Conservation (phyloP, 768 basidiomycete genomes). For the Erythrobasidium yunnanense region DNA sequence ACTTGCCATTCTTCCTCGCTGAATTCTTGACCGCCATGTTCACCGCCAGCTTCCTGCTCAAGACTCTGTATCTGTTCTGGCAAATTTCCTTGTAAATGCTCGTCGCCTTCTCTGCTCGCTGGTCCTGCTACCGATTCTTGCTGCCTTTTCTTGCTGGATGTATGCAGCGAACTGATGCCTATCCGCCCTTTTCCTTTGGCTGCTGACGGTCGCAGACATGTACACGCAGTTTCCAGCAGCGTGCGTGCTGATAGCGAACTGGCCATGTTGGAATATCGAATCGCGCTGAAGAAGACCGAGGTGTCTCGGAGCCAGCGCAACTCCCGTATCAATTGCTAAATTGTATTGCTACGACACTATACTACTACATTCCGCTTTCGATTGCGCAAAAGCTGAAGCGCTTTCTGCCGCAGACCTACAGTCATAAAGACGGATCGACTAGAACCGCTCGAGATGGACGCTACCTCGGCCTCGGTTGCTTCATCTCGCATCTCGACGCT, state of each 20-base stretch:
- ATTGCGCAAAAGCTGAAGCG: background rate
- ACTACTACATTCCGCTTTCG: too few species aligned
- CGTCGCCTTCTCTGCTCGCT: too few species aligned
- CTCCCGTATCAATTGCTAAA: too few species aligned
- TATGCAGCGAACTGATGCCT: too few species aligned
- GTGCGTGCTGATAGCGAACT: too few species aligned
- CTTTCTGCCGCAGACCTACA: slow-evolving; percentile 1
- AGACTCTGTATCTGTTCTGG: background rate
- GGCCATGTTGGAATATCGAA: too few species aligned
- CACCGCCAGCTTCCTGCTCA: background rate
- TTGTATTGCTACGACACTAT: too few species aligned
- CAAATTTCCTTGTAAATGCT: background rate
- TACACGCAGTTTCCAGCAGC: too few species aligned
- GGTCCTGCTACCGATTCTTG: too few species aligned
- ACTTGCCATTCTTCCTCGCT: background rate
- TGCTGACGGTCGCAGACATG: too few species aligned
- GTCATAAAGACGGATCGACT: background rate
- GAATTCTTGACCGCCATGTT: background rate
- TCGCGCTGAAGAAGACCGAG: too few species aligned
- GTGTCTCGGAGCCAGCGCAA: too few species aligned
- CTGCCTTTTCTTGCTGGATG: background rate
- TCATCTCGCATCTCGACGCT: background rate
- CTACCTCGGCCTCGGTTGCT: background rate
- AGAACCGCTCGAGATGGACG: background rate
- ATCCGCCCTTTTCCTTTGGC: background rate